Base-by-base conservation (phyloP, 1,139 yeast species). In the Blastobotrys indianensis region DNA sequence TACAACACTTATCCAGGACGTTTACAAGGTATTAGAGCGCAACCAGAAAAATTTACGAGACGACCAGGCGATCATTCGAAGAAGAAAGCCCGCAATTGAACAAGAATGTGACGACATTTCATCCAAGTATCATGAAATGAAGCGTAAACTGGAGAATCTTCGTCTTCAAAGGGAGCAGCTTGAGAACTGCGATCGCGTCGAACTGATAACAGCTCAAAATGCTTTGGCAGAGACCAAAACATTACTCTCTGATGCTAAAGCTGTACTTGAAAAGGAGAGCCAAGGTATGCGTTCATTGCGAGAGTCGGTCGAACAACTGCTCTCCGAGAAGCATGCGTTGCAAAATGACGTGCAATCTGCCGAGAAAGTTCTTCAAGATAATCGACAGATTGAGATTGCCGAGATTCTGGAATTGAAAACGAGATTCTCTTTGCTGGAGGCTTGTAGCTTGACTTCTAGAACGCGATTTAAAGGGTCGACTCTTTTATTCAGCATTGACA, bases 1-100 rank as follows among this genome's bases (percentile, higher is more conserved):
- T 51, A 30, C 45, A 13, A 74, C 74, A 49, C 61, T 77, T 36
- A 62, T 74, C 2, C 60, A 64, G 31, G 76, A 75, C 42, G 63
- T 77, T 17, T 54, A 70, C 33, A 60, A 60, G 23, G 75, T 70
- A 41, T 59, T 76, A 34, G 60, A 64, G 29, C 61, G 59, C 34
- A 70, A 63, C 37, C 31, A 50, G 13, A 41, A 45, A 9, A 39
- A 49, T 32, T 46, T 63, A 10, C 47, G 52, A 17, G 49, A 51
- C n/a, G 66, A 60, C 37, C 42, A 45, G 10, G 43, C 49, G 31
- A 34, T 44, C 7, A 39, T 59, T 29, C 37, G 39, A 10, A 37
- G 40, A 2, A 25, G 61, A 39, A 52, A 58, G 33, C 58, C 59
- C 15, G 51, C 47, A 5, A 59, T 73, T 28, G 53, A 54, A 17